Conservation (phyloP, 306 rosid genomes). For the Quercus bicolor region DNA sequence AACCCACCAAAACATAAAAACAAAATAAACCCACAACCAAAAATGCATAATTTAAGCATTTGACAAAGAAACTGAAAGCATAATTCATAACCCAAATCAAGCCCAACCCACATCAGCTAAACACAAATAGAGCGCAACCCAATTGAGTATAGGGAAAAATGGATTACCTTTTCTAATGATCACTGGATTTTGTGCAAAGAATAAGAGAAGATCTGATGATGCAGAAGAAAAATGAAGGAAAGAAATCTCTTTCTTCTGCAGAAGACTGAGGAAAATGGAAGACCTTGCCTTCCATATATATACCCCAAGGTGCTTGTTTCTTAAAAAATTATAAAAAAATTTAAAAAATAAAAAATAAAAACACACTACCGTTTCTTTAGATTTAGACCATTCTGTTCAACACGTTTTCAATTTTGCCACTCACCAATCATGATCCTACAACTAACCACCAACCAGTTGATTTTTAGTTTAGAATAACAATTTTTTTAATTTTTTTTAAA, state of each 20-base stretch:
- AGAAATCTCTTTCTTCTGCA: background rate
- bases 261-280: constrained; percentile 24
- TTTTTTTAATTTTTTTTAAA: background rate
- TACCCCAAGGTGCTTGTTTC: background rate
- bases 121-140: background rate
- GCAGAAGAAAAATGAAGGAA: constrained; percentile 14
- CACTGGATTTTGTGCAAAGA: background rate
- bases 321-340: no score
- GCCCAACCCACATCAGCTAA: constrained; percentile 5
- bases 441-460: background rate
- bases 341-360: no score
- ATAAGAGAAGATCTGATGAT: constrained; percentile 24
- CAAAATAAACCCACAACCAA: background rate
- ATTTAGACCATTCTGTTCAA: constrained; percentile 4
- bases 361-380: background rate
- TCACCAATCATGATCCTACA: background rate
- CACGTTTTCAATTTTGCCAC: constrained; percentile 25
- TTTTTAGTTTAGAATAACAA: background rate
- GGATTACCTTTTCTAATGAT: constrained; percentile 25
- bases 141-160: background rate
- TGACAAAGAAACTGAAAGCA: background rate
- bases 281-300: constrained; percentile 28
- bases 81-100: background rate
- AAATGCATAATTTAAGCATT: background rate
- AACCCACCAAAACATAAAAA: background rate